A percentile compares a stretch with the other conserved stretches of the same genome.
phyloP scores from a whole-genome alignment of 495 filamentous ascomycete genomes.

The Trypethelium eluteriae region DNA sequence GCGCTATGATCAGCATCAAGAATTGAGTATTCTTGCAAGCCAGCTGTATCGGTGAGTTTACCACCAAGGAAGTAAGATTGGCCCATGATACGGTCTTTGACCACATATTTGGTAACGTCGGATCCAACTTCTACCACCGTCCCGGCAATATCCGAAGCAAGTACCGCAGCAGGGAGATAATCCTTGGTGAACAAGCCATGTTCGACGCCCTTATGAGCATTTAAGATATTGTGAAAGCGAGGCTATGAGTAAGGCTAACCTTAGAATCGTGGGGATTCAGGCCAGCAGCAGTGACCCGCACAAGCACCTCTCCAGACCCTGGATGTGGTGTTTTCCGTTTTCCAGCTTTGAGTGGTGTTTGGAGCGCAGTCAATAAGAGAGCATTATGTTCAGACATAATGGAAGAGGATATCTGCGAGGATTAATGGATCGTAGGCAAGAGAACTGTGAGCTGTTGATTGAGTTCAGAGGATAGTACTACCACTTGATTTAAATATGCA shows the following conservation, averaged over 20 bases:
- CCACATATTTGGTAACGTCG: constrained; percentile 15
- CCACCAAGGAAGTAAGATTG: neutral
- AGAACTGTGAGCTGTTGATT: too few relatives aligned
- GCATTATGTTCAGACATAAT: constrained; percentile 9
- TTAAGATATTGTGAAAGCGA: neutral
- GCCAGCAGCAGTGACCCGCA: neutral
- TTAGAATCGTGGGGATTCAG: constrained; percentile 5
- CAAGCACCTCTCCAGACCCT: neutral
- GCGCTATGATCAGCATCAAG: constrained; percentile 20
- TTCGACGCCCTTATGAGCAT: neutral
- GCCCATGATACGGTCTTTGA: constrained; percentile 17
- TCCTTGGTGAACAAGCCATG: neutral
- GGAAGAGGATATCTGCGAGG: neutral
- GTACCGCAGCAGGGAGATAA: neutral
- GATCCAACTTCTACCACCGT: neutral
- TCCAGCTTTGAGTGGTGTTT: neutral
- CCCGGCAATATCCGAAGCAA: neutral
- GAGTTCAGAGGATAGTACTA: too few relatives aligned
- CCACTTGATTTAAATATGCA: too few relatives aligned
- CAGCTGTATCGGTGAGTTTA: constrained; percentile 7
- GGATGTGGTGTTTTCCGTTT: neutral
- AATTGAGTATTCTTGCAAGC: constrained; percentile 32
- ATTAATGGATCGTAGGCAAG: too few relatives aligned
- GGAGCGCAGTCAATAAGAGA: neutral
- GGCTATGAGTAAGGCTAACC: neutral